Evolutionary conservation across 345 rosid genomes (phyloP).

Genomic region (Gossypium anomalum): DNA sequence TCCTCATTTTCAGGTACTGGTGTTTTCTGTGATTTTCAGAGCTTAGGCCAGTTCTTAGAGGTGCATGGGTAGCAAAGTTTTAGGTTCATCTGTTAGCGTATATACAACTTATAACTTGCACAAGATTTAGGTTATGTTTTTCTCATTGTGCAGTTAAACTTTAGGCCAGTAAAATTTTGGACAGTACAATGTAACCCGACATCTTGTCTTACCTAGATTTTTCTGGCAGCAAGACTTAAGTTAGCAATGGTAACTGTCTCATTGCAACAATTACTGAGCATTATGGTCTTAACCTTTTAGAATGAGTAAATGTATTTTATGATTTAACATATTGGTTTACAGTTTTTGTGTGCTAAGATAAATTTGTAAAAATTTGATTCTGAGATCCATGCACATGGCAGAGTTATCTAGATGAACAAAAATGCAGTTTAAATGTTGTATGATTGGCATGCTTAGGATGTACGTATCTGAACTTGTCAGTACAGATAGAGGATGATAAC

Average conservation of each 20-base stretch:
- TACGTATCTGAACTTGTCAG: not conserved
- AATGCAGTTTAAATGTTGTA: not conserved
- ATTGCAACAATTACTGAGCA: constrained; percentile 2
- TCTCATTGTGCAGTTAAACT: not conserved
- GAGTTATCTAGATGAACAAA: not conserved
- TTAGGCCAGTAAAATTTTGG: not conserved
- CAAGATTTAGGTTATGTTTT: too few species aligned
- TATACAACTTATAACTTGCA: not conserved
- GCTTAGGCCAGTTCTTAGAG: not conserved
- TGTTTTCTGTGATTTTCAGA: not conserved
- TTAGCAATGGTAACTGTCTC: not conserved
- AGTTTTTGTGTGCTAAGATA: not conserved
- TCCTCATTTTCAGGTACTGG: constrained; percentile 88
- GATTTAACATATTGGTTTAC: constrained; percentile 3
- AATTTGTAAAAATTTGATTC: not conserved
- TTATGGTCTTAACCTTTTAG: not conserved
- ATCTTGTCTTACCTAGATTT: not conserved
- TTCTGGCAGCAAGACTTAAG: not conserved
- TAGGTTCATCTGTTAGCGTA: not conserved
- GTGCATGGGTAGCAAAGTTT: not conserved
- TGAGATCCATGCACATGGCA: not conserved
- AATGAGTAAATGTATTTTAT: not conserved
- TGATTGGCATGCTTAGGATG: constrained; percentile 4
- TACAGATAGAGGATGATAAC: not conserved
- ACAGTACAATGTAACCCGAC: not conserved